These are phyloP conservation scores for Fusarium tjaetaba DNA, from an alignment of 2,329 filamentous ascomycete species.

Conservation along the genomic window DNA sequence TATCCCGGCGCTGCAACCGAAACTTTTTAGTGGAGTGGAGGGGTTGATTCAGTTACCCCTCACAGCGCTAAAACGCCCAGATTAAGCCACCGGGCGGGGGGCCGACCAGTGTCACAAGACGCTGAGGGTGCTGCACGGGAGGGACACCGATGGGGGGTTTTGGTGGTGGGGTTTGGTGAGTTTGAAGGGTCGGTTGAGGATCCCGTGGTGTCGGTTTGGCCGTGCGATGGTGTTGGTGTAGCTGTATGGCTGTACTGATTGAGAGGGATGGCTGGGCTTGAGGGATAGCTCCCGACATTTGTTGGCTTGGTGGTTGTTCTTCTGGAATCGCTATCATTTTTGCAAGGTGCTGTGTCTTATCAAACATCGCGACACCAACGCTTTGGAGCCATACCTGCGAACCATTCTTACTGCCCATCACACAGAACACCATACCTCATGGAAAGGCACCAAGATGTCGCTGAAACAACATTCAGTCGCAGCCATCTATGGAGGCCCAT, in stretches of 20 bases:
- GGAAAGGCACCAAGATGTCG: conserved; percentile 26
- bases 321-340: neutral
- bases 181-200: neutral
- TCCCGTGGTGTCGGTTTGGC: conserved; percentile 10
- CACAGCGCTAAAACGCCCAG: neutral
- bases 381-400: too few species aligned
- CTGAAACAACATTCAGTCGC: neutral
- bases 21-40: conserved; percentile 7
- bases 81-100: conserved; percentile 1
- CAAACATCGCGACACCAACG: neutral
- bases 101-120: conserved; percentile 26
- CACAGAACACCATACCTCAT: neutral
- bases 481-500: conserved; percentile 30
- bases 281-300: neutral
- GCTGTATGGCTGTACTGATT: neutral
- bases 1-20: conserved; percentile 12
- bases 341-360: neutral
- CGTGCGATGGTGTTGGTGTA: neutral
- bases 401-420: too few species aligned
- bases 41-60: conserved; percentile 12
- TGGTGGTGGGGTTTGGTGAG: neutral
- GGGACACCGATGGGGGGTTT: neutral
- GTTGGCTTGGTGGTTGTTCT: neutral
- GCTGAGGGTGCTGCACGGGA: neutral
- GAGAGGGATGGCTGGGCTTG: neutral